phyloP scores from a whole-genome alignment of 2,329 filamentous ascomycete genomes.

The Aspergillus amoenus region DNA sequence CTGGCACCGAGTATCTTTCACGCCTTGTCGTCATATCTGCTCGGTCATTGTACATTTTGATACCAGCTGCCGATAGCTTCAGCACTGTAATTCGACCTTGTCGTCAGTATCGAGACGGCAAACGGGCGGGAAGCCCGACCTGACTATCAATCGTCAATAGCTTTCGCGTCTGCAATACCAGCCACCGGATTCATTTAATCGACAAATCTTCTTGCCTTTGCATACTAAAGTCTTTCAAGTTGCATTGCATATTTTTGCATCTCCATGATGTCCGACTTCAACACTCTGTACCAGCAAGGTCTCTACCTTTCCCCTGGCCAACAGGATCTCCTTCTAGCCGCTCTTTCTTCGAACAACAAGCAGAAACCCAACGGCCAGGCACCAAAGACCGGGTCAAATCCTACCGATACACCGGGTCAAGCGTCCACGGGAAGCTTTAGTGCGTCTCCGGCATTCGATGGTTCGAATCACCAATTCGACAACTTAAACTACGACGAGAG shows the following conservation, averaged over 20 bases:
- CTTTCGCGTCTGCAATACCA: not conserved
- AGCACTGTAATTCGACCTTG: not conserved
- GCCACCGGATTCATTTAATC: not conserved
- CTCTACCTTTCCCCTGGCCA: conserved; percentile 74
- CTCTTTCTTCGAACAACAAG: conserved; percentile 68
- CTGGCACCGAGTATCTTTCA: not conserved
- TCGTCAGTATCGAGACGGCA: conserved; percentile 19
- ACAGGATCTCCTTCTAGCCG: conserved; percentile 72
- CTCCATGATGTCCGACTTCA: conserved; percentile 38
- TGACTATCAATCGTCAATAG: not conserved
- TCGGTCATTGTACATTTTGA: not conserved
- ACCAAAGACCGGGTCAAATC: conserved; percentile 23
- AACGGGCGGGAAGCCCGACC: conserved; percentile 38
- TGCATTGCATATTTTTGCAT: not conserved
- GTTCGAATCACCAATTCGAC: conserved; percentile 38
- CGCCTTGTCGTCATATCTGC: not conserved
- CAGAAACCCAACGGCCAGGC: conserved; percentile 21
- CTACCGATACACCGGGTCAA: conserved; percentile 37
- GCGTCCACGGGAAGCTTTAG: conserved; percentile 45
- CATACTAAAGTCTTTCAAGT: not conserved
- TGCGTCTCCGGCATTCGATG: conserved; percentile 34
- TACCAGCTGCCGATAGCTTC: not conserved
- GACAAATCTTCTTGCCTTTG: not conserved
- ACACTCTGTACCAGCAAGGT: conserved; percentile 48
- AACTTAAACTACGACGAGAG: conserved; percentile 67